phyloP scores from a whole-genome alignment of 2,329 filamentous ascomycete genomes.

The Neonectria punicea region DNA sequence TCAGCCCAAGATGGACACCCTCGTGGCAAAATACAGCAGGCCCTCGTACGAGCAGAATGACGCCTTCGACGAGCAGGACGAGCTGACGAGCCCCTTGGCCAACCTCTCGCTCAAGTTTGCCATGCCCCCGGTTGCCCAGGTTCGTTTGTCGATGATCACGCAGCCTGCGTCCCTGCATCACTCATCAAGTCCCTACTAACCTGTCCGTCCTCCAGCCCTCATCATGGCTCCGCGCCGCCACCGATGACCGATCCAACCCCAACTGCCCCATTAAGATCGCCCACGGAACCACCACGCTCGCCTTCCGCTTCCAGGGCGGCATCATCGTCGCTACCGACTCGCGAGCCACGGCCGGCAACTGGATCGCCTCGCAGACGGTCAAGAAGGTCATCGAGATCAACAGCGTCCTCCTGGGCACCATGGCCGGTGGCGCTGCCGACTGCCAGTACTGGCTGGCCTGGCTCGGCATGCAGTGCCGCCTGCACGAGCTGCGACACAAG shows the following conservation, averaged over 20 bases:
- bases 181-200: slow-evolving; percentile 10
- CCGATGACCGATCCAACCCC: slow-evolving; percentile 96
- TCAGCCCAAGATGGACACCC: slow-evolving; percentile 78
- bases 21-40: slow-evolving; percentile 91
- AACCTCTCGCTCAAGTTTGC: slow-evolving; percentile 92
- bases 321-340: slow-evolving; percentile 99
- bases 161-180: slow-evolving; percentile 1
- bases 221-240: slow-evolving; percentile 94
- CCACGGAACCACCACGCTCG: slow-evolving; percentile 97
- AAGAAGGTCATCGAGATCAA: slow-evolving; percentile 99
- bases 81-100: slow-evolving; percentile 77
- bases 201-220: slow-evolving; percentile 70
- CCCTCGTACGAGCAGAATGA: slow-evolving; percentile 78
- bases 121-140: slow-evolving; percentile 91
- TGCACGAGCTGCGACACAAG: slow-evolving; percentile 99
- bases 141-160: slow-evolving; percentile 58
- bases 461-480: slow-evolving; percentile 97
- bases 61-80: slow-evolving; percentile 76
- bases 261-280: slow-evolving; percentile 99
- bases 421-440: slow-evolving; percentile 98
- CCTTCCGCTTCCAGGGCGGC: slow-evolving; percentile 97
- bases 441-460: slow-evolving; percentile 99
- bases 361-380: slow-evolving; percentile 99
- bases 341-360: slow-evolving; percentile 95
- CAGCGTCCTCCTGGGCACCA: slow-evolving; percentile 90